Evolutionary conservation across 805 yeast species (phyloP), one percentile per base, ranked within the genome.

Genomic region (Cyberlindnera amylophila): DNA sequence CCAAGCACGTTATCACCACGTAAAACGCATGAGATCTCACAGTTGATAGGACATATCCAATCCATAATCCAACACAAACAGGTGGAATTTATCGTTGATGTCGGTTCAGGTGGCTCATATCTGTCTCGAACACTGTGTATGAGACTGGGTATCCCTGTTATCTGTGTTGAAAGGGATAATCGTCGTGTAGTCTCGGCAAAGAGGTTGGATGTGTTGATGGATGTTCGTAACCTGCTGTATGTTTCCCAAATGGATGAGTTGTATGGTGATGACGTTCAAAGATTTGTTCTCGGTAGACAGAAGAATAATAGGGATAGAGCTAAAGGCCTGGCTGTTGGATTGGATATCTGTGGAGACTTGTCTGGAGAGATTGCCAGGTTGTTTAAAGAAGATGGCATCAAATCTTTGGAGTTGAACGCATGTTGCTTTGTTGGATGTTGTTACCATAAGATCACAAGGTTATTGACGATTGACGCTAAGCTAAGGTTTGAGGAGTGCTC

Each of bases 301-400:
- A 32, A 12, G 26, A 3, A 18, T 10, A 48, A 49, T 24, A 23
- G 7, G 5, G 10, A 3, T 10, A 13, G 16, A 6, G 46, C 54
- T 1, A 40, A 35, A 6, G 39, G 36, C 4, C 12, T 51, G 16
- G 13, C 49, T 3, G 34, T 51, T n/a, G 54, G 54, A 13, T 37
- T 51, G 16, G 48, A 49, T 38, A 30, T 35, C 1, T 51, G 54
- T 41, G 51, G 51, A 3, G 50, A 51, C 21, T 27, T 46, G 31
- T 13, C 30, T 12, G 13, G 13, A 5, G 30, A 27, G 14, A 12
- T 27, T 13, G 5, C 14, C 14, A 13, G 14, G 14, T 6, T 27
- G 12, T 27, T 27, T 12, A 13, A 27, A 12, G 6, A 6, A 5
- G n/a, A 34, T 23, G 27, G 6, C 16, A 9, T 14, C 15, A 7